These are phyloP conservation scores for Trebouxia gelatinosa DNA, from an alignment of 163 green algal genomes.

Conservation along the genomic window DNA sequence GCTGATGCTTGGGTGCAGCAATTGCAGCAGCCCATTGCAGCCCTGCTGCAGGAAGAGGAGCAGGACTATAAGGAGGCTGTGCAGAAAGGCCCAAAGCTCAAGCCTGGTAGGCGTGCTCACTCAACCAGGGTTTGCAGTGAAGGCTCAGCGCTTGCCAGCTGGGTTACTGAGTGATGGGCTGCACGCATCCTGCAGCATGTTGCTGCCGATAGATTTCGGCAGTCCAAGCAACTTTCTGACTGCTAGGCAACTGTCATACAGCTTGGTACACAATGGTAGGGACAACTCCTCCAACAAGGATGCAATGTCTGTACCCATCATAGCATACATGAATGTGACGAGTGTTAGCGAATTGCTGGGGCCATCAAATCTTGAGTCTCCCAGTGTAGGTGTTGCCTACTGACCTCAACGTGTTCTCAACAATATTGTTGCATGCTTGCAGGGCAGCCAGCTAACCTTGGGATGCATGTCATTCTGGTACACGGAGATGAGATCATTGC, in stretches of 20 bases:
- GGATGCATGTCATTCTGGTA: constrained; percentile 63
- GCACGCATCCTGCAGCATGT: no score
- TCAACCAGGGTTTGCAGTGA: constrained; percentile 28
- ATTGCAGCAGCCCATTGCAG: constrained; percentile 29
- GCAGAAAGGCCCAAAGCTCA: constrained; percentile 54
- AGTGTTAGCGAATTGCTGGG: not conserved
- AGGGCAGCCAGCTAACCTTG: constrained; percentile 50
- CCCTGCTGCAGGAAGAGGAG: constrained; percentile 22
- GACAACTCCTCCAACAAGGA: no score
- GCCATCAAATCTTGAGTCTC: not conserved
- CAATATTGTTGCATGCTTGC: not conserved
- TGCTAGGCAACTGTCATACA: not conserved
- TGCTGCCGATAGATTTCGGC: no score
- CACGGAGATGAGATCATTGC: constrained; percentile 54
- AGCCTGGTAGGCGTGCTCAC: constrained; percentile 51
- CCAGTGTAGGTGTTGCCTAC: not conserved
- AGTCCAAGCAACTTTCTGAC: not conserved
- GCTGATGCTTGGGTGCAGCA: constrained; percentile 41
- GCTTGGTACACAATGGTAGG: not conserved
- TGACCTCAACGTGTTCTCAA: no score
- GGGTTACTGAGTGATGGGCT: not conserved
- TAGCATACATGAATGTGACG: not conserved
- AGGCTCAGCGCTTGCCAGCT: not conserved
- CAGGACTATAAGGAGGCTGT: constrained; percentile 21
- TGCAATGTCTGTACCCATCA: not conserved